These are phyloP conservation scores for Onygenales sp. DNA, from an alignment of 2,329 filamentous ascomycete species.

Conservation along the genomic window DNA sequence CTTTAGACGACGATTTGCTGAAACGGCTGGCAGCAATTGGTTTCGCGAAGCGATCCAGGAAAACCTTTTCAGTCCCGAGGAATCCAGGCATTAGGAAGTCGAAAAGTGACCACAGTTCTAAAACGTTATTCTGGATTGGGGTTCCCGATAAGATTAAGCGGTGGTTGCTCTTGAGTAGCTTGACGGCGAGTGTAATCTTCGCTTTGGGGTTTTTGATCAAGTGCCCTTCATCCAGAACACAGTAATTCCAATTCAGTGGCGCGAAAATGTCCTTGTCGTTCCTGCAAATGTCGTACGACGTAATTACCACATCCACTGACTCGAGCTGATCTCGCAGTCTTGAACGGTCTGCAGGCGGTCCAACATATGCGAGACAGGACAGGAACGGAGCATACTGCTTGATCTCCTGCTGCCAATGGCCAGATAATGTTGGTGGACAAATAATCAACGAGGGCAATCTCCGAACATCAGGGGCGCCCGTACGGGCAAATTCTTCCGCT, in stretches of 20 bases:
- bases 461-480: constrained; percentile 65
- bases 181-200: constrained; percentile 89
- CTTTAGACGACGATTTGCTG: constrained; percentile 94
- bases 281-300: constrained; percentile 94
- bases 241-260: constrained; percentile 90
- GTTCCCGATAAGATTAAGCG: constrained; percentile 93
- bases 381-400: constrained; percentile 93
- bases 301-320: constrained; percentile 85
- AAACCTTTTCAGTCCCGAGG: constrained; percentile 92
- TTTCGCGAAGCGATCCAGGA: constrained; percentile 88
- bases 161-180: constrained; percentile 82
- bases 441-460: constrained; percentile 86
- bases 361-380: constrained; percentile 80
- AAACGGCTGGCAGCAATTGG: constrained; percentile 90
- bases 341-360: constrained; percentile 70
- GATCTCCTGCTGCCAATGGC: constrained; percentile 98
- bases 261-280: constrained; percentile 84
- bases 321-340: constrained; percentile 60
- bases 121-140: constrained; percentile 93
- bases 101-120: constrained; percentile 95
- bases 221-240: constrained; percentile 93
- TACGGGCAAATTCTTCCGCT: constrained; percentile 80
- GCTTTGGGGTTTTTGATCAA: constrained; percentile 98
- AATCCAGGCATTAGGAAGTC: constrained; percentile 99
- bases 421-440: constrained; percentile 89